These are phyloP conservation scores for Fraxinus nigra DNA, from an alignment of 305 asterid genomes.

Conservation along the genomic window DNA sequence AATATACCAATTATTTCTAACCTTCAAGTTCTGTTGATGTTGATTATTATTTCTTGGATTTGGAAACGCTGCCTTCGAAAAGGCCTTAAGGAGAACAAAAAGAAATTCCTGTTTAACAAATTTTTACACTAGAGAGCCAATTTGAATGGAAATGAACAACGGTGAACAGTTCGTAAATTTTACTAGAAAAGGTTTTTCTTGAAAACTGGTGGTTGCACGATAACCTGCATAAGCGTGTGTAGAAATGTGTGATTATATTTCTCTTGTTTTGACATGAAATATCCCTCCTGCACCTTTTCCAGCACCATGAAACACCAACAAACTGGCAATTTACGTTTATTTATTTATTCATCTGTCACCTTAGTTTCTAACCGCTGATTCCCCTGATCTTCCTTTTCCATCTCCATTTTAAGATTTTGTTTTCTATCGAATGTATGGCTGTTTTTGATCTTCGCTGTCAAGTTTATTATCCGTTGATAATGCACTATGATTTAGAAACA, in stretches of 20 bases:
- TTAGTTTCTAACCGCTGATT: background rate
- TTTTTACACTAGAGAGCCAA: background rate
- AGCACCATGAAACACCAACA: background rate
- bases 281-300: background rate
- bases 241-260: slow-evolving; percentile 3
- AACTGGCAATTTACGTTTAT: background rate
- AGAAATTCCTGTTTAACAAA: background rate
- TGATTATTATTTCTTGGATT: background rate
- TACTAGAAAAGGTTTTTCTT: background rate
- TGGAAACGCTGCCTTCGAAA: background rate
- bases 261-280: background rate
- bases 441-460: background rate
- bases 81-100: background rate
- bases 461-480: background rate
- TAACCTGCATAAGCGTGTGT: background rate
- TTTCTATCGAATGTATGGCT: background rate
- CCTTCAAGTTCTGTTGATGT: background rate
- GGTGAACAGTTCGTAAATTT: background rate
- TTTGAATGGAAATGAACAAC: background rate
- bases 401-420: background rate
- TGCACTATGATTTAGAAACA: background rate
- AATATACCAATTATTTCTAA: background rate
- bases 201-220: background rate
- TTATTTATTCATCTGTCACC: background rate
- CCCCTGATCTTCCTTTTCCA: background rate